phyloP scores from a whole-genome alignment of 306 rosid species.

The Corylus avellana region DNA sequence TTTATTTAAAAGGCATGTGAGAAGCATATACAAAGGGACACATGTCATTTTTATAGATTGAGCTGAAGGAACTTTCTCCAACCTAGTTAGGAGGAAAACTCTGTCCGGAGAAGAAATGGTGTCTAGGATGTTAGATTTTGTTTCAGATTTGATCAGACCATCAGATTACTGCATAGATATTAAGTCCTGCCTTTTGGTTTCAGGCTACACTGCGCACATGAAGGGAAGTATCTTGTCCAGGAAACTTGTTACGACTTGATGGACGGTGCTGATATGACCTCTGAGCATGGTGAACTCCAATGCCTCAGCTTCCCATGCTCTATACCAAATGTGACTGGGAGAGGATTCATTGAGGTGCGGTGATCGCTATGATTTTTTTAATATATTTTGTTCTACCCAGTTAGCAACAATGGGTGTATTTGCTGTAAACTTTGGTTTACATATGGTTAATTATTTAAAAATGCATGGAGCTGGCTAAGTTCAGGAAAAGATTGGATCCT shows the following conservation, averaged over 20 bases:
- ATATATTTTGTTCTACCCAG: background rate
- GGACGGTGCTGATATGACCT: constrained; percentile 41
- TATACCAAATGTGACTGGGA: constrained; percentile 62
- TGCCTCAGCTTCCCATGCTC: constrained; percentile 64
- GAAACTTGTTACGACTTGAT: constrained; percentile 56
- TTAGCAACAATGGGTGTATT: background rate
- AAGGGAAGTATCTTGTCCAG: constrained; percentile 75
- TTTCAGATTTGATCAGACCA: background rate
- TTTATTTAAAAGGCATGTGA: no score
- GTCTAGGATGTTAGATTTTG: constrained; percentile 8
- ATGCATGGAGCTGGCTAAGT: background rate
- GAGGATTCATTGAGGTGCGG: constrained; percentile 86
- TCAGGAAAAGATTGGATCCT: background rate
- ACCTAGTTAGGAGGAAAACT: no score
- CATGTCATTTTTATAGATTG: no score
- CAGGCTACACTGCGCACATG: constrained; percentile 90
- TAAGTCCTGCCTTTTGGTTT: constrained; percentile 30
- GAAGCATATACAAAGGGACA: no score
- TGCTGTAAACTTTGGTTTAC: background rate
- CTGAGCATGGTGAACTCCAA: constrained; percentile 45
- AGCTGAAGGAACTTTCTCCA: no score
- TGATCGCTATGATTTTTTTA: background rate
- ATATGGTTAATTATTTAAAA: background rate
- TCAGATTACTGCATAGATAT: constrained; percentile 11
- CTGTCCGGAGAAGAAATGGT: background rate